Base-by-base conservation (phyloP, 1,284 basidiomycete species). In the Cryptococcus hybrid region DNA sequence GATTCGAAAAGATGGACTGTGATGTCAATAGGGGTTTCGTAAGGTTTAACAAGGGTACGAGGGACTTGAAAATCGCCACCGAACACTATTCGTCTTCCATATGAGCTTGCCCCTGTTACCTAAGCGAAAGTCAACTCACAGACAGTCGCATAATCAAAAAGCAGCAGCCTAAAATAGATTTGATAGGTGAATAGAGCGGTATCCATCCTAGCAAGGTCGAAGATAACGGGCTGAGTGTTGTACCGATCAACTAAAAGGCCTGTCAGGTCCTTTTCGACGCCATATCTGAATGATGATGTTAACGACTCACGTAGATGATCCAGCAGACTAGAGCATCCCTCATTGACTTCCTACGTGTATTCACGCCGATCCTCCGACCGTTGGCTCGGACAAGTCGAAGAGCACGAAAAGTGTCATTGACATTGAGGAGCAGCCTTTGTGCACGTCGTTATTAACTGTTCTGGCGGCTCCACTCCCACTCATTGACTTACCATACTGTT, bases 1-100 rank as follows among this genome's bases (percentile, higher is more conserved):
- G 63, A 64, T 11, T 66, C 56, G 13, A 73, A 8, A 12, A 75
- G 60, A 3, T 66, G 62, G 8, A 71, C 36, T 0, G 66, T 63
- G 24, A 75, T 65, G 55, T 75, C 73, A 52, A 75, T 67, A 15
- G 70, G 67, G 2, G 52, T 66, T 56, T 73, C 69, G 55, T 73
- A 69, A 42, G 59, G 58, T 13, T 57, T 58, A 7, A 75, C 5
- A 1, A 60, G 5, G 70, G 68, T 0, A 43, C 44, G 7, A 74
- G 42, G 35, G 69, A 15, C 7, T 57, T 47, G 52, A 63, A 69
- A 11, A 73, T 52, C 9, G 64, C 50, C 1, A 49, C 54, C 0
- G 73, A 71, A 0, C 64, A 54, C 70, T 73, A 47, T 9, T 8
- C 47, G 6, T 15, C 24, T 15, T 12, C 30, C 15, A 47, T 15